These are phyloP conservation scores for Apium graveolens DNA, from an alignment of 129 eudicot genomes.

Conservation along the genomic window DNA sequence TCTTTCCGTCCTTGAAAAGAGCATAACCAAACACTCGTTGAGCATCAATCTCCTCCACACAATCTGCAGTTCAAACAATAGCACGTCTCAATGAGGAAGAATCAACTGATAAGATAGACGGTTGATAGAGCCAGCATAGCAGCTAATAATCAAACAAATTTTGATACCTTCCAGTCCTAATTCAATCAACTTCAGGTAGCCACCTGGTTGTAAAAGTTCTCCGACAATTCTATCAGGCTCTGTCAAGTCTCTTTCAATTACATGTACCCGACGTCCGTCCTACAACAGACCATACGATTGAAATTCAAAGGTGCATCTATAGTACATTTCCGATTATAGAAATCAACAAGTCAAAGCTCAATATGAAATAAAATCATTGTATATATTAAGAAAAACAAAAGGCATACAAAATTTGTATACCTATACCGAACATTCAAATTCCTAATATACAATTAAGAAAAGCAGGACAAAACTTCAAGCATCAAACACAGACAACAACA, in stretches of 20 bases:
- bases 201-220: constrained; percentile 16
- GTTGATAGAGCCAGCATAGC: background rate
- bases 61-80: constrained; percentile 13
- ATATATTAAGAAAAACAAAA: background rate
- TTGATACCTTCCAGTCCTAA: constrained; percentile 15
- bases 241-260: constrained; percentile 18
- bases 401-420: background rate
- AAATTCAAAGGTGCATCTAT: background rate
- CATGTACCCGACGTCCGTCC: constrained; percentile 17
- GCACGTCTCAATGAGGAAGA: background rate
- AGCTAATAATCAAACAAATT: background rate
- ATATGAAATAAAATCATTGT: background rate
- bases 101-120: background rate
- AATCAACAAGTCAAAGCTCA: background rate
- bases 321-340: background rate
- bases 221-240: constrained; percentile 20
- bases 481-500: background rate
- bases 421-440: background rate
- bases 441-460: background rate
- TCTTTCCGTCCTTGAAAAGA: constrained; percentile 25
- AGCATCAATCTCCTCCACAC: constrained; percentile 26
- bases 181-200: constrained; percentile 17
- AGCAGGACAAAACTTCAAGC: background rate
- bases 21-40: constrained; percentile 19
- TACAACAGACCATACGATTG: background rate